phyloP scores from a whole-genome alignment of 768 basidiomycete species.

The Filobasidium floriforme region DNA sequence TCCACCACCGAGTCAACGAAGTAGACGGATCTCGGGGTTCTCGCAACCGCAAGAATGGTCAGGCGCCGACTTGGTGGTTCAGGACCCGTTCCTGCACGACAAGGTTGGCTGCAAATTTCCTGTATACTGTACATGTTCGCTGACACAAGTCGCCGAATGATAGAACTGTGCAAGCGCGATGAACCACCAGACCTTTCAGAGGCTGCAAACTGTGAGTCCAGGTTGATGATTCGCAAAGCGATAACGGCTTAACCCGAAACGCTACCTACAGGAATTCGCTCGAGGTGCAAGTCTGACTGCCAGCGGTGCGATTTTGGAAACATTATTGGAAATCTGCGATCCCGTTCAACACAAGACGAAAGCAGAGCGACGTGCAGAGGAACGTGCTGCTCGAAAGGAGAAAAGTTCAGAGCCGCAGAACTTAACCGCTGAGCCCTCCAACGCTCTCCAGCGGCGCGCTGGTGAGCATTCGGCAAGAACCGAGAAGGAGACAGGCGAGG shows the following conservation, averaged over 20 bases:
- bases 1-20: not conserved
- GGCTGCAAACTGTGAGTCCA: not conserved
- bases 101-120: slow-evolving; percentile 32
- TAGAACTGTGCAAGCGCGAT: slow-evolving; percentile 2
- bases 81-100: slow-evolving; percentile 42
- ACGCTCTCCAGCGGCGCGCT: no score
- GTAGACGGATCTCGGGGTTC: slow-evolving; percentile 10
- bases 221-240: not conserved
- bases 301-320: not conserved
- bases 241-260: not conserved
- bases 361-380: not conserved
- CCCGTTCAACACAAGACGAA: not conserved
- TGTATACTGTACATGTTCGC: not conserved
- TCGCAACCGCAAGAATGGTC: slow-evolving; percentile 38
- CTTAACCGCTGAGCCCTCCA: no score
- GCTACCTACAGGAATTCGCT: not conserved
- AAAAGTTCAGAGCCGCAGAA: not conserved
- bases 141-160: not conserved
- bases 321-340: not conserved
- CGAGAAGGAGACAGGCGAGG: no score
- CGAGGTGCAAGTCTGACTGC: not conserved
- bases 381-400: not conserved
- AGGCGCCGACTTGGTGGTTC: slow-evolving; percentile 34
- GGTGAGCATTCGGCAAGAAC: no score
- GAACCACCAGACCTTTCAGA: not conserved